Evolutionary conservation across 169 alveolate species (phyloP), one percentile per base, ranked within the genome.

Genomic region (Cryptosporidium viatorum): DNA sequence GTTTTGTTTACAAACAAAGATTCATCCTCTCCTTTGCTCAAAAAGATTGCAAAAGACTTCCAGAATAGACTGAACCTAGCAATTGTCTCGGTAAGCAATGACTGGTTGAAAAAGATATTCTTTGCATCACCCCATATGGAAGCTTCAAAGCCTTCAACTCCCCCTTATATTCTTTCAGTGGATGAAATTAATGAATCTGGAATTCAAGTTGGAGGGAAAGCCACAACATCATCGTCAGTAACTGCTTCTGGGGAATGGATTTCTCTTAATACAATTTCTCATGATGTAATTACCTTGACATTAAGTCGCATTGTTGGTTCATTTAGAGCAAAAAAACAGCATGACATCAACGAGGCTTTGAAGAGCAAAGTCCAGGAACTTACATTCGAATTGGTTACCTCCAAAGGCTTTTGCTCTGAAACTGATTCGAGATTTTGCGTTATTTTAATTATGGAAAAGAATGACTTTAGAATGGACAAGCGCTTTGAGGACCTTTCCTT

Each of bases 1-100:
- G 89, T 80, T n/a, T 43, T 80, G 50, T 80, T 80, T 23, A 80
- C 89, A 23, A 80, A 50, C 37, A 80, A 80, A 65, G 45, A 80
- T 31, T 41, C 74, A 8, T 80, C 89, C 33, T 80, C 89, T 16
- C 75, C 75, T 21, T 33, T 80, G 29, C 52, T 80, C 16, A 80
- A 80, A 80, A 80, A 80, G 70, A 80, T 80, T 39, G 89, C 89
- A 18, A 80, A 80, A 26, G 89, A 80, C 29, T 80, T 80, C 23
- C 73, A 80, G 41, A 65, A 80, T 65, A 35, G 89, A 5, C 68
- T 80, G 14, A 80, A 65, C 59, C n/a, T 80, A 29, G 89, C 89
- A 41, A 80, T 65, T 12, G 75, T 80, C 35, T 65, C 75, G 16
- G 23, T 43, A 1, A 43, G 43, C 29, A 45, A 31, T 29, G 33